A percentile compares a stretch with the other conserved stretches of the same genome.
phyloP scores from a whole-genome alignment of 805 yeast genomes.

The Vanderwaltozyma tropicalis region DNA sequence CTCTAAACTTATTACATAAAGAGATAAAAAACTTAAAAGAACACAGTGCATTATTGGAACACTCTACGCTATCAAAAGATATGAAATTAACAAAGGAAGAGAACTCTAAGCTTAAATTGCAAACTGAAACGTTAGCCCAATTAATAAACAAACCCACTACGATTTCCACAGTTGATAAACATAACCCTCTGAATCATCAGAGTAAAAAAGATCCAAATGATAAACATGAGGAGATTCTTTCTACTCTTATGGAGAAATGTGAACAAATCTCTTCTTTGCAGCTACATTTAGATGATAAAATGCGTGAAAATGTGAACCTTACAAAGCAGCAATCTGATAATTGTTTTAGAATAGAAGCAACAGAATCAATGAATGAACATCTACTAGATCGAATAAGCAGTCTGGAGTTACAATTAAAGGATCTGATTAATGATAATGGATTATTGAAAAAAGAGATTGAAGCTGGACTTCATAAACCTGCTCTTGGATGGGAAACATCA shows the following conservation, averaged over 20 bases:
- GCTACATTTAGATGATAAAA: slow-evolving; percentile 12
- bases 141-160: slow-evolving; percentile 3
- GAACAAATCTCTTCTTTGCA: slow-evolving; percentile 15
- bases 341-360: slow-evolving; percentile 7
- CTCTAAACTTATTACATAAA: slow-evolving; percentile 6
- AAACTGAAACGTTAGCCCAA: slow-evolving; percentile 8
- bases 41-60: too few species aligned
- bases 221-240: slow-evolving; percentile 8
- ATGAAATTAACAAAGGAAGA: not conserved
- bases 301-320: slow-evolving; percentile 6
- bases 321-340: slow-evolving; percentile 6
- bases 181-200: not conserved
- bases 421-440: slow-evolving; percentile 9
- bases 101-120: slow-evolving; percentile 3
- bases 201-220: not conserved
- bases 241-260: slow-evolving; percentile 17
- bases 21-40: not conserved
- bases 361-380: slow-evolving; percentile 17
- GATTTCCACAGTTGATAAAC: not conserved
- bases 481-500: slow-evolving; percentile 1
- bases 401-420: slow-evolving; percentile 13
- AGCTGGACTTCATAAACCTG: slow-evolving; percentile 7
- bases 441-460: slow-evolving; percentile 11
- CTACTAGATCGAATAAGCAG: slow-evolving; percentile 14
- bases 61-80: too few species aligned